Conservation (phyloP, 805 yeast species). For the Suhomyces sp. region DNA sequence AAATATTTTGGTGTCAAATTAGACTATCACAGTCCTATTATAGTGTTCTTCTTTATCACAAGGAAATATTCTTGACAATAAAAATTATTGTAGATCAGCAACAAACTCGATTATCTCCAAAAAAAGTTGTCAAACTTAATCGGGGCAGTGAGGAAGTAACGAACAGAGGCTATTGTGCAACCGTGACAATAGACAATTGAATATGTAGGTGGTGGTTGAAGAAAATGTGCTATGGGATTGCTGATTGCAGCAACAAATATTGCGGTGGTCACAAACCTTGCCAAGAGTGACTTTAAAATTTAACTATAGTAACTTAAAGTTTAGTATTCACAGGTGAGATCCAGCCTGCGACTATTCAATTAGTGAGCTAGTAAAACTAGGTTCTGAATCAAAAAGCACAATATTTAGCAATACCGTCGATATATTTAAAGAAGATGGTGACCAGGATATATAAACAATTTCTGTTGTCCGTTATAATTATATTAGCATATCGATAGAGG, state of each 20-base stretch:
- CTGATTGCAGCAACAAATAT: neutral
- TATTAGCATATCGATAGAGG: conserved; percentile 4
- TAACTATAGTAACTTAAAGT: neutral
- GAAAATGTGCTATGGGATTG: neutral
- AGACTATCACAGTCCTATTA: neutral
- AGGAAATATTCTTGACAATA: neutral
- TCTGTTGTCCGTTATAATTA: conserved; percentile 1
- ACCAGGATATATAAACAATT: conserved; percentile 3
- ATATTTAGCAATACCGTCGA: neutral
- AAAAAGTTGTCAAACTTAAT: neutral
- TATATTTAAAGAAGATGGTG: neutral
- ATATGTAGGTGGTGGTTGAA: neutral
- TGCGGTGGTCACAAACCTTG: neutral
- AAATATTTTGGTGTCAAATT: neutral
- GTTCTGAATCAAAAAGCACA: neutral
- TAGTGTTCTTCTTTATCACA: neutral
- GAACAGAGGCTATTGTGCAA: neutral
- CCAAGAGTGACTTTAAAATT: neutral
- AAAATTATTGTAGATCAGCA: neutral
- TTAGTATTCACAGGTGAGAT: neutral
- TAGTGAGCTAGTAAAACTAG: neutral
- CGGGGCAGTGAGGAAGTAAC: neutral
- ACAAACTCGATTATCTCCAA: neutral
- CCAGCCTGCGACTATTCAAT: neutral
- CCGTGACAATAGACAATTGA: neutral